Conservation (phyloP, 495 filamentous ascomycete genomes). For the Tuber microsphaerosporum region DNA sequence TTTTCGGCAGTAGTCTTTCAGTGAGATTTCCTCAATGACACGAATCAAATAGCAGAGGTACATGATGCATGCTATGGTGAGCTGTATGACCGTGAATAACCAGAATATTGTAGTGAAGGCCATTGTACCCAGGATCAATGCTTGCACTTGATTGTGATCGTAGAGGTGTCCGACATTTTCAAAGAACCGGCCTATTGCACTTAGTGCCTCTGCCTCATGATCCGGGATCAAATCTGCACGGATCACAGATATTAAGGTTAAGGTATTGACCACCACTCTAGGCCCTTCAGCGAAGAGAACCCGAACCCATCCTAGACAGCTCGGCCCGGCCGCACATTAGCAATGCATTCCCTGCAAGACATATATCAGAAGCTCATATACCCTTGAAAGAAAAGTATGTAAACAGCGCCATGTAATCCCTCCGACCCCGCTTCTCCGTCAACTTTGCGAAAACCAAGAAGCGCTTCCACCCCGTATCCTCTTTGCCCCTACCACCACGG, state of each 20-base stretch:
- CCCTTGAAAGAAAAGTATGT: conserved; percentile 92
- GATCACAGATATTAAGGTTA: conserved; percentile 77
- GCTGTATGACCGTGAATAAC: conserved; percentile 69
- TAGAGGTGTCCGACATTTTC: conserved; percentile 67
- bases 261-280: conserved; percentile 76
- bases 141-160: conserved; percentile 62
- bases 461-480: conserved; percentile 60
- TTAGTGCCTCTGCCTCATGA: conserved; percentile 52
- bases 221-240: conserved; percentile 60
- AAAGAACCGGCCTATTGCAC: conserved; percentile 58
- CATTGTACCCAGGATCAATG: conserved; percentile 79
- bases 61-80: conserved; percentile 63
- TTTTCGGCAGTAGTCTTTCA: conserved; percentile 76
- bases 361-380: conserved; percentile 38
- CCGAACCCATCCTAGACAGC: conserved; percentile 68
- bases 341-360: background rate
- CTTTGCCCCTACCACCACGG: conserved; percentile 54
- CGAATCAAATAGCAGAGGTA: conserved; percentile 86
- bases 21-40: conserved; percentile 71
- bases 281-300: conserved; percentile 84
- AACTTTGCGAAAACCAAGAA: conserved; percentile 90
- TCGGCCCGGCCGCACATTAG: conserved; percentile 22
- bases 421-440: conserved; percentile 83
- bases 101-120: conserved; percentile 84
- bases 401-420: conserved; percentile 85